Evolutionary conservation across 208 protist species (phyloP).

Genomic region (Balamuthia mandrillaris): DNA sequence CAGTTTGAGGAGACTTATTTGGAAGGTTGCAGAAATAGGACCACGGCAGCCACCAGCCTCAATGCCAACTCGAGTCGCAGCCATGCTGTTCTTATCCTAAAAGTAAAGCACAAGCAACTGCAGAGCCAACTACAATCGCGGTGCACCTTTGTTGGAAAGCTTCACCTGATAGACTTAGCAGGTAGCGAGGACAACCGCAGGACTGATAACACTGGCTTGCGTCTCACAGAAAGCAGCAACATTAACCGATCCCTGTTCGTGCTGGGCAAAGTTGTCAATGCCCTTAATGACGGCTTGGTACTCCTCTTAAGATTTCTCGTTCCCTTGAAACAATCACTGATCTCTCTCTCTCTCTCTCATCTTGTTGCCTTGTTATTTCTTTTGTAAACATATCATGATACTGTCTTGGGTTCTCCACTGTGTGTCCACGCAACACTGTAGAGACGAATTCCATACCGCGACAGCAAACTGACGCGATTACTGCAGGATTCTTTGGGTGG

Average conservation of each 20-base stretch:
- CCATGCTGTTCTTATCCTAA: conserved; percentile 43
- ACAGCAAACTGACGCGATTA: conserved; percentile 82
- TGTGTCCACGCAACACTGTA: background rate
- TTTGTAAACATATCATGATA: too few relatives aligned
- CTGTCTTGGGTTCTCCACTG: too few relatives aligned
- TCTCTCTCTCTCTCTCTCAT: too few relatives aligned
- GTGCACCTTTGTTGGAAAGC: too few relatives aligned
- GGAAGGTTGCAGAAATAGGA: conserved; percentile 25
- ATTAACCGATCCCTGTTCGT: conserved; percentile 72
- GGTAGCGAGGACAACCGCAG: conserved; percentile 43
- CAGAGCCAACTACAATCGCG: too few relatives aligned
- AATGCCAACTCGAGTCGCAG: conserved; percentile 7
- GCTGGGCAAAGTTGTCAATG: conserved; percentile 89
- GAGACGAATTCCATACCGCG: conserved; percentile 41
- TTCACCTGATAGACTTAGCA: too few relatives aligned
- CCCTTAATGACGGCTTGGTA: conserved; percentile 81
- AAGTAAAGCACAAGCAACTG: too few relatives aligned
- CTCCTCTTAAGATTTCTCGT: too few relatives aligned
- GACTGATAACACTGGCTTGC: conserved; percentile 14
- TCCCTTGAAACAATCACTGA: too few relatives aligned
- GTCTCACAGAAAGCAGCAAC: conserved; percentile 40
- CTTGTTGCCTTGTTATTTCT: too few relatives aligned
- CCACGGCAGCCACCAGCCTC: background rate
- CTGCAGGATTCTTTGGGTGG: conserved; percentile 88
- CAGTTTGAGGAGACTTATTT: background rate